Evolutionary conservation across 2,329 filamentous ascomycete species (phyloP).

Genomic region (Fusarium praegraminearum): DNA sequence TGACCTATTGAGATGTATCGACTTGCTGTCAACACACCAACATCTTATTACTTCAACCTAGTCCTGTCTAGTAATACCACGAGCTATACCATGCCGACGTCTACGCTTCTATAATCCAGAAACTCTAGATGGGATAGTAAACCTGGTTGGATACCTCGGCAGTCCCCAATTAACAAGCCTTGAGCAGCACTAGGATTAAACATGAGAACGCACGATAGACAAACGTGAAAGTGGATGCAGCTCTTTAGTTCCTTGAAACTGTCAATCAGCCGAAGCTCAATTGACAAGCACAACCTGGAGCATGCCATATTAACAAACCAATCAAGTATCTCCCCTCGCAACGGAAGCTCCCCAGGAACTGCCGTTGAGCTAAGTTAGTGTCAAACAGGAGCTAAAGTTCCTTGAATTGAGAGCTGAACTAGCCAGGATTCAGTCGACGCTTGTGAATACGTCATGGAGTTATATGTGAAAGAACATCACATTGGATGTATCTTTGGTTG

Average conservation of each 20-base stretch:
- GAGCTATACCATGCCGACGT: too few species aligned
- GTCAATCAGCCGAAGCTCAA: slow-evolving; percentile 9
- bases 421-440: slow-evolving; percentile 10
- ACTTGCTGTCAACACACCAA: background rate
- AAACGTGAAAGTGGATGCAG: slow-evolving; percentile 17
- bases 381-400: background rate
- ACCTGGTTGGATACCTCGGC: background rate
- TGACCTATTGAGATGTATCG: background rate
- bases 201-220: background rate
- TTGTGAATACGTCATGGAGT: background rate
- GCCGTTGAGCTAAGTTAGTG: slow-evolving; percentile 24
- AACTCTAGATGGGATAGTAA: too few species aligned
- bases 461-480: background rate
- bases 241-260: slow-evolving; percentile 4
- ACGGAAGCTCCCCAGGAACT: slow-evolving; percentile 33
- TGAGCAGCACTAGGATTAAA: background rate
- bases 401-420: slow-evolving; percentile 30
- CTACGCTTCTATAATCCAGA: too few species aligned
- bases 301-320: background rate
- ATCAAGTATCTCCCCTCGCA: background rate
- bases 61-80: too few species aligned
- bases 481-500: background rate
- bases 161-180: slow-evolving; percentile 21
- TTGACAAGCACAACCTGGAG: background rate
- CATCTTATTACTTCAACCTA: too few species aligned